Conservation (phyloP, 108 stramenopile genomes). For the Skeletonema costatum region DNA sequence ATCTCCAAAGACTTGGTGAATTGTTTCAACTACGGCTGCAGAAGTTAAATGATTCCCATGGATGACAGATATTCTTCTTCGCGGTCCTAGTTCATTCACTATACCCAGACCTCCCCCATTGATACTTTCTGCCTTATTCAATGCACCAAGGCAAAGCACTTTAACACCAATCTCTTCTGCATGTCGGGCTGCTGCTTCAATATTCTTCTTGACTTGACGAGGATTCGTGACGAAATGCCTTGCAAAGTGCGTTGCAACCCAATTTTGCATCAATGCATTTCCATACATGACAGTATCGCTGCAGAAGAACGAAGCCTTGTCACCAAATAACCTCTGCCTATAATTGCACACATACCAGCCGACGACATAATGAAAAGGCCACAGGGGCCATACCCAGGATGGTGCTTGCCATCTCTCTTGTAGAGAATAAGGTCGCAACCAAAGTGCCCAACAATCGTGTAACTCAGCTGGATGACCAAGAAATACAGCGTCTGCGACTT, state of each 20-base stretch:
- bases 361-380: conserved; percentile 56
- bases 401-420: conserved; percentile 50
- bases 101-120: conserved; percentile 60
- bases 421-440: conserved; percentile 56
- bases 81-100: conserved; percentile 45
- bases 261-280: conserved; percentile 38
- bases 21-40: conserved; percentile 54
- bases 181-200: conserved; percentile 57
- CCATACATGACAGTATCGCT: conserved; percentile 51
- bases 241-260: conserved; percentile 58
- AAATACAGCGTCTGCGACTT: conserved; percentile 40
- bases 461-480: conserved; percentile 56
- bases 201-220: conserved; percentile 40
- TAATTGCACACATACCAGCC: conserved; percentile 55
- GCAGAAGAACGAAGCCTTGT: conserved; percentile 49
- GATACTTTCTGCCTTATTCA: conserved; percentile 68
- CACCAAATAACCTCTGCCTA: conserved; percentile 44
- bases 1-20: conserved; percentile 37
- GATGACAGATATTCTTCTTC: conserved; percentile 49
- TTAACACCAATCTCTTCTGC: conserved; percentile 55
- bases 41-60: conserved; percentile 68
- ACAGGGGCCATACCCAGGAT: conserved; percentile 39
- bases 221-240: conserved; percentile 54
- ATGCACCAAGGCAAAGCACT: conserved; percentile 58
- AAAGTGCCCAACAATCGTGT: conserved; percentile 54